Conservation (phyloP, 2,329 filamentous ascomycete genomes). For the Alternaria dauci region DNA sequence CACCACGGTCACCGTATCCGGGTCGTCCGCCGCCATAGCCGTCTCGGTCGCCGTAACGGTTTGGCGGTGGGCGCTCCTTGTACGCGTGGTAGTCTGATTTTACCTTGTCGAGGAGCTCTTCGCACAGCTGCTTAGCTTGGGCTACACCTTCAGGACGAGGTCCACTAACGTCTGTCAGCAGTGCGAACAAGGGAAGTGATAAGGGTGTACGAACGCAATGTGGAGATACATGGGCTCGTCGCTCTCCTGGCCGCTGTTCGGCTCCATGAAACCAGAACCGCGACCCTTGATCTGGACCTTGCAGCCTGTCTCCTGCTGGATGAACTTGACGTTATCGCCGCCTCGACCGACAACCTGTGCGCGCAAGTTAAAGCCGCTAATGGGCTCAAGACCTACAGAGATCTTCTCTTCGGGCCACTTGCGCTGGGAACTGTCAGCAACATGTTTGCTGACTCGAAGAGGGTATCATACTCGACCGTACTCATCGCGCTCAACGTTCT, state of each 20-base stretch:
- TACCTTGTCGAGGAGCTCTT: constrained; percentile 86
- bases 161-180: constrained; percentile 64
- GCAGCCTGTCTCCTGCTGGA: constrained; percentile 93
- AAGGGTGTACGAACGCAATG: constrained; percentile 73
- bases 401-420: constrained; percentile 99
- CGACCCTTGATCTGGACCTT: constrained; percentile 98
- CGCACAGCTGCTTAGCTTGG: constrained; percentile 85
- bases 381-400: constrained; percentile 85
- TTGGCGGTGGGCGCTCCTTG: constrained; percentile 72
- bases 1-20: constrained; percentile 55
- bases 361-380: constrained; percentile 93
- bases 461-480: constrained; percentile 75
- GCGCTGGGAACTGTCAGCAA: constrained; percentile 65
- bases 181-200: constrained; percentile 4
- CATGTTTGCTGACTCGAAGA: not conserved
- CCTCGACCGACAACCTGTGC: constrained; percentile 96
- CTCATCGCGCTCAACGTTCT: constrained; percentile 87
- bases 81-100: constrained; percentile 87
- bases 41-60: constrained; percentile 55
- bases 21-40: constrained; percentile 44
- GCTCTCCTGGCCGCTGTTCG: constrained; percentile 85
- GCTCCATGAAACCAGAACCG: constrained; percentile 92
- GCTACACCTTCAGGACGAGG: constrained; percentile 88
- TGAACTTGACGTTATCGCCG: constrained; percentile 96
- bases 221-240: constrained; percentile 98